Percentiles rank a stretch among this genome's conserved stretches.
Conservation (phyloP, 805 yeast species). For the Candida chauliodis region DNA sequence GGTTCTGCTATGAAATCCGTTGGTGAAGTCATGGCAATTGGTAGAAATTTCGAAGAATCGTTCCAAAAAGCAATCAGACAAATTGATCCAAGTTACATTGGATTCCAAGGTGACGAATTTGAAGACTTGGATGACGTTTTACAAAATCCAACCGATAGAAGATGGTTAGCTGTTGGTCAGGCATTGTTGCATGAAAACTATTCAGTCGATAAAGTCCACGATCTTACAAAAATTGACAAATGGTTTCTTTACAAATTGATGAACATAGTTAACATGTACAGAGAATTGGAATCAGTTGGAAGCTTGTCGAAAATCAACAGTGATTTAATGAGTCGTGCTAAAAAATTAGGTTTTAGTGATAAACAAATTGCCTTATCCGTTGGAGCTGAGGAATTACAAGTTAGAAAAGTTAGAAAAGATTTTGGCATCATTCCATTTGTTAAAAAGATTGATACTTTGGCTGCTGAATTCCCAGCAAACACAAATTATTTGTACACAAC, state of each 20-base stretch:
- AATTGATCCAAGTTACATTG: slow-evolving; percentile 85
- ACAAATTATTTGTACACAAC: slow-evolving; percentile 96
- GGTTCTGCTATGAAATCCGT: slow-evolving; percentile 98
- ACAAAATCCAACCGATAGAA: slow-evolving; percentile 87
- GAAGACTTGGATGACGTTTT: slow-evolving; percentile 76
- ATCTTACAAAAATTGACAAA: slow-evolving; percentile 85
- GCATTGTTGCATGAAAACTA: slow-evolving; percentile 90
- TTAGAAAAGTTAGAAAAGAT: slow-evolving; percentile 76
- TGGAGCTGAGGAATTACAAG: slow-evolving; percentile 70
- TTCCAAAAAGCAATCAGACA: slow-evolving; percentile 97
- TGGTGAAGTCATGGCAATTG: slow-evolving; percentile 99
- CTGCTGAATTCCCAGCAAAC: slow-evolving; percentile 98
- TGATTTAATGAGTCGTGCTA: slow-evolving; percentile 73
- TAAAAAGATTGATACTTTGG: slow-evolving; percentile 93
- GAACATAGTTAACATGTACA: slow-evolving; percentile 90
- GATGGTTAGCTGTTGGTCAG: slow-evolving; percentile 98
- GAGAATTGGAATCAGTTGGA: slow-evolving; percentile 65
- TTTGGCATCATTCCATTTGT: slow-evolving; percentile 87
- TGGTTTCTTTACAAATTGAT: slow-evolving; percentile 93
- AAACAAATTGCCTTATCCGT: slow-evolving; percentile 83
- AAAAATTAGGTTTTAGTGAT: slow-evolving; percentile 93
- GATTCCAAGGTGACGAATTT: slow-evolving; percentile 82
- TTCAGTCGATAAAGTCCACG: slow-evolving; percentile 88
- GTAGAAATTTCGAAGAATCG: slow-evolving; percentile 95
- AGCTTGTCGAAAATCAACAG: slow-evolving; percentile 53